A percentile compares a stretch with the other conserved stretches of the same genome.
Evolutionary conservation across 2,329 filamentous ascomycete species (phyloP).

Genomic region (Ophiostoma sp.): DNA sequence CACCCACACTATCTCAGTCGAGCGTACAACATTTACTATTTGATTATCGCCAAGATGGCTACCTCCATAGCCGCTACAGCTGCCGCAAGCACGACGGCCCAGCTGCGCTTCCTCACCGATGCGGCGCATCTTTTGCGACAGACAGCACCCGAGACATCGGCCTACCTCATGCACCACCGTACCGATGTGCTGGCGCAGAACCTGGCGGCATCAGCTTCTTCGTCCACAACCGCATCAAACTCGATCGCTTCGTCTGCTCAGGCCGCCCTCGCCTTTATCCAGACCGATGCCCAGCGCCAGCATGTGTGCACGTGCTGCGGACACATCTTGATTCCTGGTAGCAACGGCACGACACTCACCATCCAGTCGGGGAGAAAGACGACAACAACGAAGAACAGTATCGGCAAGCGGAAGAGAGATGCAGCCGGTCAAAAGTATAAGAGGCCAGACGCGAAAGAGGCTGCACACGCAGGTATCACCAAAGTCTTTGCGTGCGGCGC

Average conservation of each 20-base stretch:
- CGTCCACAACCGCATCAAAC: conserved; percentile 32
- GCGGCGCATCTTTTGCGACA: conserved; percentile 53
- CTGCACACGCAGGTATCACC: conserved; percentile 28
- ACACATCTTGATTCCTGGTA: conserved; percentile 52
- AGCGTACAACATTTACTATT: no score
- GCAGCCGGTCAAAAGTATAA: background rate
- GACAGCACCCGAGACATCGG: conserved; percentile 51
- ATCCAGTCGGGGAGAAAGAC: conserved; percentile 31
- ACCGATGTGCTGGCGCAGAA: conserved; percentile 43
- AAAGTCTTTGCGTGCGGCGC: conserved; percentile 43
- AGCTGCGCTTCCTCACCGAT: conserved; percentile 48
- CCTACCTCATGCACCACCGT: conserved; percentile 53
- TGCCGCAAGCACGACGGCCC: conserved; percentile 23
- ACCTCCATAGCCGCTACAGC: conserved; percentile 11
- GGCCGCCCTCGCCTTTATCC: conserved; percentile 16
- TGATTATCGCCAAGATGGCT: conserved; percentile 4
- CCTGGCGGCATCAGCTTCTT: background rate
- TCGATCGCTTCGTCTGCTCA: background rate
- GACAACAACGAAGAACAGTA: conserved; percentile 29
- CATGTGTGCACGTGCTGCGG: conserved; percentile 56
- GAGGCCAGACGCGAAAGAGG: conserved; percentile 1
- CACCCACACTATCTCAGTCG: no score
- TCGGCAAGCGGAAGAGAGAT: background rate
- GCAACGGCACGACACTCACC: conserved; percentile 37
- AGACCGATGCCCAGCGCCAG: conserved; percentile 47